Percentiles rank a stretch among this genome's conserved stretches.
Conservation (phyloP, 2,329 filamentous ascomycete genomes). For the Sporothrix sp. region DNA sequence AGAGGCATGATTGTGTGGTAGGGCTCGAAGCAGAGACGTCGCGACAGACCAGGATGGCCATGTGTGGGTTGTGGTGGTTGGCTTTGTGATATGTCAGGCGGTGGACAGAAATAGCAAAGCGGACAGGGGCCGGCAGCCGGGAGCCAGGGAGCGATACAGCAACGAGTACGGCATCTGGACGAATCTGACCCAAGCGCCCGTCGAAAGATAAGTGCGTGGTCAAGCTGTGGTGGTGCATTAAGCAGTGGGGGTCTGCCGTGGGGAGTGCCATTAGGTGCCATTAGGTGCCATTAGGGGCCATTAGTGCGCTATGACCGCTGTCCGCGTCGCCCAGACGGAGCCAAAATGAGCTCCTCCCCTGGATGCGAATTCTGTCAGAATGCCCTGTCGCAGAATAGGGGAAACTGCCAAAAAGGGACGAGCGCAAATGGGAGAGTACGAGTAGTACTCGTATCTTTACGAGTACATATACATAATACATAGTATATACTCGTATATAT, state of each 20-base stretch:
- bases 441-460: no score
- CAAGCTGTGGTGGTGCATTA: background rate
- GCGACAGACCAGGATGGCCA: background rate
- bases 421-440: background rate
- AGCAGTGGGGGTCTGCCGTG: background rate
- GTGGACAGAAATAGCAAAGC: background rate
- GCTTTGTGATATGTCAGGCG: background rate
- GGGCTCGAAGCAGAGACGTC: background rate
- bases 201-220: background rate
- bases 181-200: slow-evolving; percentile 5
- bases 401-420: background rate
- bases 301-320: slow-evolving; percentile 1
- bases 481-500: no score
- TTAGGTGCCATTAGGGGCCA: background rate
- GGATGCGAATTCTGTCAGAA: slow-evolving; percentile 8
- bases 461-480: no score
- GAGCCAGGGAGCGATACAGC: background rate
- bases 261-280: background rate
- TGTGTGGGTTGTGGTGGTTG: no score
- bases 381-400: slow-evolving; percentile 4
- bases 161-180: background rate
- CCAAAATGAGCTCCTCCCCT: no score
- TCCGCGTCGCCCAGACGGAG: background rate
- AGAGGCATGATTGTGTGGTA: no score
- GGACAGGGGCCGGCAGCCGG: background rate